These are phyloP conservation scores for Fagopyrum tataricum DNA, from an alignment of 148 eudicot species.

Conservation along the genomic window DNA sequence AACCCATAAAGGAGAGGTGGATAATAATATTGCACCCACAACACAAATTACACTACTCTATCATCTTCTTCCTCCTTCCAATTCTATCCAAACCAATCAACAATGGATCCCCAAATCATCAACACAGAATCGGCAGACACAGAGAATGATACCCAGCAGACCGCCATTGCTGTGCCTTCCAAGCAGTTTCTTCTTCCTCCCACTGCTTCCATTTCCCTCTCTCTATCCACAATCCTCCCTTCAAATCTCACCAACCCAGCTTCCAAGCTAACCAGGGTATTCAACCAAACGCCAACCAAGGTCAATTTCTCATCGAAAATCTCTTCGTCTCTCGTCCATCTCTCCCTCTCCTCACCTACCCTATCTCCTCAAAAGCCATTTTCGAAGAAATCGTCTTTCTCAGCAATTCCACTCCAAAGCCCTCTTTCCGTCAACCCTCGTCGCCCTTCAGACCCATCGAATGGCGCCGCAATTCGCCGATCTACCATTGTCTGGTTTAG, in stretches of 20 bases:
- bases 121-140: conserved; percentile 1
- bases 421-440: conserved; percentile 57
- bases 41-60: background rate
- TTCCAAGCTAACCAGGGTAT: conserved; percentile 28
- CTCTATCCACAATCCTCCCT: conserved; percentile 57
- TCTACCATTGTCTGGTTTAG: conserved; percentile 82
- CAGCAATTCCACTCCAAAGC: conserved; percentile 55
- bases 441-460: conserved; percentile 68
- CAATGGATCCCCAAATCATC: conserved; percentile 8
- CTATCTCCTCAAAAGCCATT: conserved; percentile 34
- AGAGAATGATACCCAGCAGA: conserved; percentile 3
- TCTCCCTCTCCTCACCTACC: conserved; percentile 43
- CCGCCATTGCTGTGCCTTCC: conserved; percentile 12
- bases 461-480: conserved; percentile 53
- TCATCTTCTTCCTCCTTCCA: background rate
- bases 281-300: conserved; percentile 20
- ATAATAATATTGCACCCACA: too few relatives aligned
- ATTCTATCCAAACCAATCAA: background rate
- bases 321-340: conserved; percentile 34
- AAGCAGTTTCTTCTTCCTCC: conserved; percentile 18
- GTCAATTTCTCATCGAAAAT: conserved; percentile 63
- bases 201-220: conserved; percentile 61
- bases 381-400: conserved; percentile 46
- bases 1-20: background rate
- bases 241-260: conserved; percentile 35